These are phyloP conservation scores for Candida germanica DNA, from an alignment of 805 yeast species.

Conservation along the genomic window DNA sequence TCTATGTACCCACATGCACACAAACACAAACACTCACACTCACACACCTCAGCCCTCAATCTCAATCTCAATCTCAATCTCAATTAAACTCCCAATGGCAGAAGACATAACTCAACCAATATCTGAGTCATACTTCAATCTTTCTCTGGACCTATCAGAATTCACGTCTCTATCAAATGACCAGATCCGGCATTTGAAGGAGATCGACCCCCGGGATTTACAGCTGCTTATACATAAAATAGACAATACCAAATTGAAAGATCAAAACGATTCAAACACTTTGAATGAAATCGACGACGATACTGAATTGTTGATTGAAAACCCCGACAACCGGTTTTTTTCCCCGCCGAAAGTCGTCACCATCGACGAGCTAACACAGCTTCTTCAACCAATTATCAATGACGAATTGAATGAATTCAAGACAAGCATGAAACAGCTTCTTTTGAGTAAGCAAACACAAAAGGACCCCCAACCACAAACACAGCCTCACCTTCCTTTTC, in stretches of 20 bases:
- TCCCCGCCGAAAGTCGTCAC: conserved; percentile 1
- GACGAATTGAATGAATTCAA: conserved; percentile 17
- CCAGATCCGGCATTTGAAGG: conserved; percentile 1
- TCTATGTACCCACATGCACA: too few relatives aligned
- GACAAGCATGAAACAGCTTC: conserved; percentile 9
- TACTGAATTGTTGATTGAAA: conserved; percentile 10
- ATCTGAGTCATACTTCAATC: conserved; percentile 29
- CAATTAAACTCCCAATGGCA: neutral
- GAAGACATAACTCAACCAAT: conserved; percentile 24
- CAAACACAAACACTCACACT: too few relatives aligned
- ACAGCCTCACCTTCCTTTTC: too few relatives aligned
- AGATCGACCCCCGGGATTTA: conserved; percentile 4
- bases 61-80: too few relatives aligned
- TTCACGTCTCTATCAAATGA: conserved; percentile 1
- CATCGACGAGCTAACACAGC: conserved; percentile 15
- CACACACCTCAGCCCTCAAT: too few relatives aligned
- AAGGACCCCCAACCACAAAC: too few relatives aligned
- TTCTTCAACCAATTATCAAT: conserved; percentile 16
- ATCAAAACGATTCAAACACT: conserved; percentile 1
- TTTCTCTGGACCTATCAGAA: conserved; percentile 13
- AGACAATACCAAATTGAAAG: neutral
- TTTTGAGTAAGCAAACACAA: conserved; percentile 3
- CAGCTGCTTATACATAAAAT: conserved; percentile 5
- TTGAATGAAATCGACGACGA: conserved; percentile 12
- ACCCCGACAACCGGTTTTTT: conserved; percentile 5